Conservation (phyloP, 2,329 filamentous ascomycete species). For the Metarhizium guizhouense region DNA sequence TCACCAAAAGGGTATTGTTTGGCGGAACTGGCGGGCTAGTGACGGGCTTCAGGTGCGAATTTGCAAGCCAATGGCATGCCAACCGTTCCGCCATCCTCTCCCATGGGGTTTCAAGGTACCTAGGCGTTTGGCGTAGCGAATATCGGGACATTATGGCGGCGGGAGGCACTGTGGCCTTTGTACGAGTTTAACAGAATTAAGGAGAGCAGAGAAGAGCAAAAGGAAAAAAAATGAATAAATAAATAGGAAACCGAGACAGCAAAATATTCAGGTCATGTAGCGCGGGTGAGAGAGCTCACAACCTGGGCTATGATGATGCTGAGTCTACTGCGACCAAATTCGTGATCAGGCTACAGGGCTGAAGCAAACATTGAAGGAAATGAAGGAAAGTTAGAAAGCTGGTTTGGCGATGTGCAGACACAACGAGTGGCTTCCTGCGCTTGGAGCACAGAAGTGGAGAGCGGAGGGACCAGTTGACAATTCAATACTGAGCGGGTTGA, state of each 20-base stretch:
- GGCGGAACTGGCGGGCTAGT: neutral
- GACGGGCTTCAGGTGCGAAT: neutral
- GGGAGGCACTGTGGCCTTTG: neutral
- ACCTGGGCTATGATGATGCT: neutral
- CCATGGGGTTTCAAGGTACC: slow-evolving; percentile 11
- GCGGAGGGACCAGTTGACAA: neutral
- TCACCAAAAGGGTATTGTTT: neutral
- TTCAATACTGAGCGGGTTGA: neutral
- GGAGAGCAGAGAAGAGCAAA: neutral
- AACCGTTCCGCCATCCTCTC: neutral
- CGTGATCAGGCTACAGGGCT: neutral
- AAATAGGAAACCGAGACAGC: neutral
- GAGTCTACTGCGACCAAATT: neutral
- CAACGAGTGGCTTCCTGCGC: too few relatives aligned
- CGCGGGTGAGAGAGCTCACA: neutral
- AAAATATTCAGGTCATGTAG: slow-evolving; percentile 1
- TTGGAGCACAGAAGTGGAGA: too few relatives aligned
- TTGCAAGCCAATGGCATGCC: neutral
- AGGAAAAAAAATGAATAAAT: neutral
- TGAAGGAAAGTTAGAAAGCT: too few relatives aligned
- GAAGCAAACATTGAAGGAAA: neutral
- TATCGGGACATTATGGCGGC: slow-evolving; percentile 16
- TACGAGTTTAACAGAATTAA: neutral
- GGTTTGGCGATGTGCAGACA: too few relatives aligned
- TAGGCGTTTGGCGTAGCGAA: slow-evolving; percentile 22